phyloP scores from a whole-genome alignment of 2,329 filamentous ascomycete species.

The Colletotrichum siamense region DNA sequence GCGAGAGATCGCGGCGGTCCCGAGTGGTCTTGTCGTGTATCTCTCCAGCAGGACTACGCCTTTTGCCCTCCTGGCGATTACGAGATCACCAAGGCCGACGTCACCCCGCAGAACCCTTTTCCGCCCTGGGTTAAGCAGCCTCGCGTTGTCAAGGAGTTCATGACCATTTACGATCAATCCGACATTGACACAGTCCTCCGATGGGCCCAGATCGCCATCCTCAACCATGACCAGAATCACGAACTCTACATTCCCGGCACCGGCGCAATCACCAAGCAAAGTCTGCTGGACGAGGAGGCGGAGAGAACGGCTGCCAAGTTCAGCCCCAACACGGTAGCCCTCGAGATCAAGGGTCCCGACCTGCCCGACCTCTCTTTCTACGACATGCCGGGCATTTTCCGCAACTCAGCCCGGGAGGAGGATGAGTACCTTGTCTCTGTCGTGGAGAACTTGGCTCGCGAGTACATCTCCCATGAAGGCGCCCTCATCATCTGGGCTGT shows the following conservation, averaged over 20 bases:
- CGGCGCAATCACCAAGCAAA: slow-evolving; percentile 43
- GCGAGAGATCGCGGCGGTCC: slow-evolving; percentile 11
- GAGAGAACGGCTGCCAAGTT: slow-evolving; percentile 67
- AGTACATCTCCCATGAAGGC: slow-evolving; percentile 72
- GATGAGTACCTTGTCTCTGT: slow-evolving; percentile 75
- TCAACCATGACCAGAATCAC: slow-evolving; percentile 68
- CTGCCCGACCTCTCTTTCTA: slow-evolving; percentile 82
- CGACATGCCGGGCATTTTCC: slow-evolving; percentile 84
- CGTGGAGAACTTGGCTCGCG: slow-evolving; percentile 71
- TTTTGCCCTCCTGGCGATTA: slow-evolving; percentile 50
- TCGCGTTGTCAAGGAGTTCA: slow-evolving; percentile 63
- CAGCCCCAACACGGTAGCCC: slow-evolving; percentile 79
- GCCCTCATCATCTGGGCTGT: slow-evolving; percentile 80
- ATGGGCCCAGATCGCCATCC: slow-evolving; percentile 78
- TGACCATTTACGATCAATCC: slow-evolving; percentile 62
- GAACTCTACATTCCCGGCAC: slow-evolving; percentile 60
- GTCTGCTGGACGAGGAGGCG: slow-evolving; percentile 38
- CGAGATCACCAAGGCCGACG: slow-evolving; percentile 48
- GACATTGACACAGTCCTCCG: slow-evolving; percentile 72
- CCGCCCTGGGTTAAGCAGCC: slow-evolving; percentile 68
- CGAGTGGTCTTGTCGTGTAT: slow-evolving; percentile 73
- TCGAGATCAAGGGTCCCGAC: slow-evolving; percentile 75
- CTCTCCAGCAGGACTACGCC: slow-evolving; percentile 68
- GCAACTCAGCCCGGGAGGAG: slow-evolving; percentile 66
- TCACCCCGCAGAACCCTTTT: slow-evolving; percentile 59